Evolutionary conservation across 768 basidiomycete genomes (phyloP), one percentile per base, ranked within the genome.

Genomic region (Lepiota brunneoincarnata): DNA sequence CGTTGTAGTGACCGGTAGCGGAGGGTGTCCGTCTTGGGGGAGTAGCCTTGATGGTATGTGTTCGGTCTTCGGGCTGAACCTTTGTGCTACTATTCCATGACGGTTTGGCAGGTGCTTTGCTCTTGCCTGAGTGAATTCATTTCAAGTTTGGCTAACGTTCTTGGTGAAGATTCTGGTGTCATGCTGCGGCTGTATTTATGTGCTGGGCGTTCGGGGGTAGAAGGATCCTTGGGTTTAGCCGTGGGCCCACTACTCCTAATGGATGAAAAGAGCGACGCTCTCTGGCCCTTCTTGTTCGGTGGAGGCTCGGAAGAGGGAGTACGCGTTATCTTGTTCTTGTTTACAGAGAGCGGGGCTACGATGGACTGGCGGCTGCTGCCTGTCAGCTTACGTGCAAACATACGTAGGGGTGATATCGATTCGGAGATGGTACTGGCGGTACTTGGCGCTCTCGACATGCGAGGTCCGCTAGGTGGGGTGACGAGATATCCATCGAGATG

Each of bases 11-110:
- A 3, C 76, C 74, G 37, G 70, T 53, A 15, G 79, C 66, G 34
- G 81, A 84, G 39, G 74, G 80, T 1, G 78, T 69, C 45, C 83
- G 76, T 61, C 76, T 78, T 12, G 80, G 75, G 24, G 80, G 75
- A 31, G 76, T 69, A 26, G 71, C 73, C 63, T 80, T 84, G 59
- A 79, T 64, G 24, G 77, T 79, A 37, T 61, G 61, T 6, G 69
- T 57, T 26, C 72, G 72, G 45, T 78, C 81, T 21, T 85, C 86
- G 15, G 72, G 59, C 43, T 83, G 74, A n/a, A 93, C 77, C 62
- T 75, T 89, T 1, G 90, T 92, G 4, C 90, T 93, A 58, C 85
- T 78, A 63, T 93, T 93, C 91, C 91, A 93, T 31, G 69, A 73
- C 56, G 83, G 83, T 59, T 80, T 79, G 31, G 59, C 44, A 53